phyloP scores from a whole-genome alignment of 2,329 filamentous ascomycete genomes.

The Fusarium pininemorale region DNA sequence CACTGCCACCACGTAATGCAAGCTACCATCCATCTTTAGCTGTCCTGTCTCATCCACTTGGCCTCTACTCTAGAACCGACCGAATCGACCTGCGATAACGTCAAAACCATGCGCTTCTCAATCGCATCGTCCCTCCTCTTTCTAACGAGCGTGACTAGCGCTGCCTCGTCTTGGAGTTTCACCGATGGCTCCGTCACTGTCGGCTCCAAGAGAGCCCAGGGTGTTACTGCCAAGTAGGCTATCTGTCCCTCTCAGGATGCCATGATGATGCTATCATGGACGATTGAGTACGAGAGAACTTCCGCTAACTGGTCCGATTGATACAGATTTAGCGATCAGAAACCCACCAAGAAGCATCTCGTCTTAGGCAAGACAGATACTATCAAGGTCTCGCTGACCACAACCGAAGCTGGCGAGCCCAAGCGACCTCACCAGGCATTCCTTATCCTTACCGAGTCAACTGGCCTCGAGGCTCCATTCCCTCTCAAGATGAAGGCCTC shows the following conservation, averaged over 20 bases:
- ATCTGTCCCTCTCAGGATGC: constrained; percentile 11
- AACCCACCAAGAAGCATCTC: constrained; percentile 70
- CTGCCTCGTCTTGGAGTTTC: constrained; percentile 74
- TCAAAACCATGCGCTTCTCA: constrained; percentile 50
- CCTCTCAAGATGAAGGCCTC: constrained; percentile 84
- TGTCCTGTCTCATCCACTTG: constrained; percentile 37
- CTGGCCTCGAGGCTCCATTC: constrained; percentile 87
- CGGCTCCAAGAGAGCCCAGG: constrained; percentile 69
- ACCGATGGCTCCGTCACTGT: constrained; percentile 76
- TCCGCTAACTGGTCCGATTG: constrained; percentile 33
- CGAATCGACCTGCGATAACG: constrained; percentile 31
- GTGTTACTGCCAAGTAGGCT: constrained; percentile 73
- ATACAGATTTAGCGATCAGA: constrained; percentile 65
- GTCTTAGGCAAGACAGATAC: constrained; percentile 74
- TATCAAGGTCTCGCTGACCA: constrained; percentile 83
- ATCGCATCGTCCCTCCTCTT: constrained; percentile 54
- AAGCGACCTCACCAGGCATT: constrained; percentile 96
- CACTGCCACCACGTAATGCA: constrained; percentile 46
- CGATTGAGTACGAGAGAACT: not conserved
- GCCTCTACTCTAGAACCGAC: constrained; percentile 31
- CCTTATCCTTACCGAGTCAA: constrained; percentile 80
- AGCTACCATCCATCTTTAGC: constrained; percentile 39
- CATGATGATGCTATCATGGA: constrained; percentile 24
- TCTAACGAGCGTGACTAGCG: constrained; percentile 60
- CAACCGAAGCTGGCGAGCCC: constrained; percentile 78